A percentile compares a stretch with the other conserved stretches of the same genome.
phyloP scores from a whole-genome alignment of 176 grass and related monocot species.

The Rhipidocladum racemiflorum region DNA sequence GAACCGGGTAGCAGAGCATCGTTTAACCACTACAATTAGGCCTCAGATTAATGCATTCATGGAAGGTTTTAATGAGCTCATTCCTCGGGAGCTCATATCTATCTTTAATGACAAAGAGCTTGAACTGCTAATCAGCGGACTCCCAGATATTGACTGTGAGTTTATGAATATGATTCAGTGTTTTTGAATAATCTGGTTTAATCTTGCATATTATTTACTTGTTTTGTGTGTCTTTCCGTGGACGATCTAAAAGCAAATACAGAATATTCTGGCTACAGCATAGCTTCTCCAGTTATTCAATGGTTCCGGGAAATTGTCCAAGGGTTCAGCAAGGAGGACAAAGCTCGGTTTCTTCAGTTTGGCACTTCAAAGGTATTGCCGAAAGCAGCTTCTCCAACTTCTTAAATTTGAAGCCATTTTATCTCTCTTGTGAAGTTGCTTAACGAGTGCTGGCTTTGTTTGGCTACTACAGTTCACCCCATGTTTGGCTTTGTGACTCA shows the following conservation, averaged over 20 bases:
- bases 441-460: neutral
- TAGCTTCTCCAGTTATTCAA: slow-evolving; percentile 89
- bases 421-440: neutral
- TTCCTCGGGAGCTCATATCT: slow-evolving; percentile 80
- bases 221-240: slow-evolving; percentile 53
- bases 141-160: slow-evolving; percentile 99
- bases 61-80: slow-evolving; percentile 89
- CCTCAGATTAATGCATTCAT: slow-evolving; percentile 97
- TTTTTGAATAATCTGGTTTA: neutral
- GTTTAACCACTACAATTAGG: slow-evolving; percentile 86
- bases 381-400: neutral
- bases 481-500: neutral
- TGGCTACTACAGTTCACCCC: neutral
- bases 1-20: slow-evolving; percentile 76
- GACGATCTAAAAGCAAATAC: slow-evolving; percentile 95
- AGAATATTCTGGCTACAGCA: slow-evolving; percentile 97
- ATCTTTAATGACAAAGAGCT: slow-evolving; percentile 99
- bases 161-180: slow-evolving; percentile 1
- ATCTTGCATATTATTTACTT: slow-evolving; percentile 1
- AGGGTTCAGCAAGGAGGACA: slow-evolving; percentile 94
- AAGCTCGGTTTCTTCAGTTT: slow-evolving; percentile 96
- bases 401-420: neutral
- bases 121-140: slow-evolving; percentile 90
- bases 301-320: slow-evolving; percentile 99
- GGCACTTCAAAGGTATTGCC: slow-evolving; percentile 92